Evolutionary conservation across 1,139 yeast species (phyloP).

Genomic region (Pneumocystis canis): DNA sequence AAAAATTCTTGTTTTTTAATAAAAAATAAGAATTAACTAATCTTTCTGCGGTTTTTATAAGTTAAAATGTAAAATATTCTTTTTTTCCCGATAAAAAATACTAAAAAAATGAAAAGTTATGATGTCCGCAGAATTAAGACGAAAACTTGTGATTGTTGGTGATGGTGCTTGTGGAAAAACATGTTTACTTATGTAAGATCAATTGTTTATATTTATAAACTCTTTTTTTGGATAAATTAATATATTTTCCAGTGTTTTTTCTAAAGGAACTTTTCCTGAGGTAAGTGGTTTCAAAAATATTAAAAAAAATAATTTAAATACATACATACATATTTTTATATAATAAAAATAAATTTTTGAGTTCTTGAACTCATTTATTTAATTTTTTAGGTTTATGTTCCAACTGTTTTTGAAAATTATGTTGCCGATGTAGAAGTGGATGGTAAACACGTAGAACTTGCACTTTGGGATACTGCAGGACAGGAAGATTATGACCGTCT

Average conservation of each 20-base stretch:
- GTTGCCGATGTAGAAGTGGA: conserved; percentile 75
- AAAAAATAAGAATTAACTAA: background rate
- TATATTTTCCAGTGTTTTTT: conserved; percentile 76
- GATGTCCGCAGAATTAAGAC: conserved; percentile 13
- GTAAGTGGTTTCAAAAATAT: background rate
- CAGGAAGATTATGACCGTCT: conserved; percentile 61
- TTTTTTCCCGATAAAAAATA: background rate
- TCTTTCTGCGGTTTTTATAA: background rate
- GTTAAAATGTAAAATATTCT: background rate
- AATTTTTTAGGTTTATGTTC: conserved; percentile 45
- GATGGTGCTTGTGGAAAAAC: conserved; percentile 96
- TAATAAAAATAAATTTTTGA: background rate
- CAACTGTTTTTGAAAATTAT: conserved; percentile 89
- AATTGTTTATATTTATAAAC: background rate
- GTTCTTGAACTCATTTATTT: too few species aligned
- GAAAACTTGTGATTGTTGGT: conserved; percentile 75
- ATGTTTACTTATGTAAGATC: conserved; percentile 40
- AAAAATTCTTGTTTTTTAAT: too few species aligned
- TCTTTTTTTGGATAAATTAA: conserved; percentile 27
- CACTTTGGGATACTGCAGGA: conserved; percentile 95
- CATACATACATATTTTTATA: background rate
- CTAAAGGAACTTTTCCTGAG: conserved; percentile 23
- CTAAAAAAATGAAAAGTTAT: background rate
- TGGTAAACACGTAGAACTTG: conserved; percentile 77
- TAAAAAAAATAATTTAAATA: conserved; percentile 14